Base-by-base conservation (phyloP, 2,329 filamentous ascomycete genomes). In the Mollisiaceae sp. region DNA sequence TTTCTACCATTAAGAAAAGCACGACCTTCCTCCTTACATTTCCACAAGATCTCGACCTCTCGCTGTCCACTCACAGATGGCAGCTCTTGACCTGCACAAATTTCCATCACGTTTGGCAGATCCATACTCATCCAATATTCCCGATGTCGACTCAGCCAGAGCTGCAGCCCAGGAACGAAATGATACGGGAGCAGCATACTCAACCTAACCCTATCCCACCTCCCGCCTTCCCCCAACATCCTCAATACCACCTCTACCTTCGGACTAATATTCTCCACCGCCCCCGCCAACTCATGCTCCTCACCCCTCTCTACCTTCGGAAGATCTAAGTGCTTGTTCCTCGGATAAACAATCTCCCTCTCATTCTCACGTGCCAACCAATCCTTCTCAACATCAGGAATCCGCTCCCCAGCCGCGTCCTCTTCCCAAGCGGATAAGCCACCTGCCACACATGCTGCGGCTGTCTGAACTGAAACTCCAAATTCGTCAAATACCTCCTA, bases 261-360 rank as follows among this genome's bases (percentile, higher is more conserved):
- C 12, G 62, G 62, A 27, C 59, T 64, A 57, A 64, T 64, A 57
- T 64, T 64, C 38, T 64, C 57, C 4, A 64, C 62, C 15, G 43
- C 38, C 15, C 62, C 62, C 9, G 39, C 47, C 20, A 47, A 11
- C 24, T 50, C 38, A n/a, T 15, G 6, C 18, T 18, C 14, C 32
- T 45, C n/a, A 27, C 4, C n/a, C 20, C 2, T 15, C 5, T 45
- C 39, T 6, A 15, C 8, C 18, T 14, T n/a, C 11, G 50, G 50
- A 15, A 27, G 50, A 32, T 35, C 32, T 12, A 54, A n/a, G 12
- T 54, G 22, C 18, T 18, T 27, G n/a, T 35, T 35, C 8, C 8
- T 14, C 1, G 50, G 50, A 14, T 54, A 54, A 2, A 54, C 50
- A 4, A 32, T 54, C 15, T 54, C 50, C 32, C 50, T 54, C 12